Conservation (phyloP, 306 rosid species). For the Malus orientalis region DNA sequence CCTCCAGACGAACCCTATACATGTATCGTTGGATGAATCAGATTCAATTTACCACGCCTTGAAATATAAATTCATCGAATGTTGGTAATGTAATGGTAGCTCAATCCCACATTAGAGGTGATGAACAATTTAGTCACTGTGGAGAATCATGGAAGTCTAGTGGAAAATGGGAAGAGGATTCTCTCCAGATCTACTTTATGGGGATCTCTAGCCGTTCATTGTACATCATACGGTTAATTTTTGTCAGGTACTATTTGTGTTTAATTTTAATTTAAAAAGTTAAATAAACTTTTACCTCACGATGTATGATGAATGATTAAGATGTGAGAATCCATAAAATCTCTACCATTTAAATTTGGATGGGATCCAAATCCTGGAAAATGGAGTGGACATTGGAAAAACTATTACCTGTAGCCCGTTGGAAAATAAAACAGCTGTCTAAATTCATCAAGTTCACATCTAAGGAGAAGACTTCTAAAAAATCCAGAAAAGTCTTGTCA, state of each 20-base stretch:
- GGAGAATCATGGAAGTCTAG: background rate
- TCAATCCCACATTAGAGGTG: background rate
- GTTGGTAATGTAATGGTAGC: background rate
- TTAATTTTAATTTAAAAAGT: no score
- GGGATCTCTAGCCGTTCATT: no score
- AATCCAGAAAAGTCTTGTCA: background rate
- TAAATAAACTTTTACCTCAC: accelerated
- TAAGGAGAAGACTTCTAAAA: background rate
- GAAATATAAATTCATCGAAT: background rate
- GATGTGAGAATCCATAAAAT: no score
- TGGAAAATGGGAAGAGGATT: background rate
- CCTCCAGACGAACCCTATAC: no score
- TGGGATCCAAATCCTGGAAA: background rate
- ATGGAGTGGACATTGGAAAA: background rate
- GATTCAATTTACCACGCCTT: no score
- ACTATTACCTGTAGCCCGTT: no score
- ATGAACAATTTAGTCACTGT: background rate
- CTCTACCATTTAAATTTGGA: no score
- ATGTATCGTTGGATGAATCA: background rate
- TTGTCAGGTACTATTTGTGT: no score
- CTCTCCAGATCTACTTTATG: no score
- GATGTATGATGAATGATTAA: no score
- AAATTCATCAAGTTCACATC: background rate
- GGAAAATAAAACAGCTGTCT: background rate
- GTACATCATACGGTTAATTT: no score